A percentile compares a stretch with the other conserved stretches of the same genome.
These are phyloP conservation scores for Amanita pseudoporphyria DNA, from an alignment of 768 basidiomycete species.

Conservation along the genomic window DNA sequence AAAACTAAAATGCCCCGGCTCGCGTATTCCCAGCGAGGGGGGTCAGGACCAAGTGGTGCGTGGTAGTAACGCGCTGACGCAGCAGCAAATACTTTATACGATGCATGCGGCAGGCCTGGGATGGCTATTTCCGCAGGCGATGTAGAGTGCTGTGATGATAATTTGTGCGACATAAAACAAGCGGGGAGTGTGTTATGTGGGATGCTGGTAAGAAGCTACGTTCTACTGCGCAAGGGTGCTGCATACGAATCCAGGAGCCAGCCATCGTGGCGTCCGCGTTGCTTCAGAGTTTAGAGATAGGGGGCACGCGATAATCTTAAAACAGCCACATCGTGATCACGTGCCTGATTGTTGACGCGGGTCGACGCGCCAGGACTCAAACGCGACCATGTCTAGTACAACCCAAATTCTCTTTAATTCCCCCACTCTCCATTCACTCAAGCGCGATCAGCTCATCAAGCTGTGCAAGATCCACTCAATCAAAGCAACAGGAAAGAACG, in stretches of 20 bases:
- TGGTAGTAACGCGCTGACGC: conserved; percentile 55
- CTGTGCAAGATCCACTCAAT: conserved; percentile 78
- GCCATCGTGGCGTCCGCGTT: conserved; percentile 7
- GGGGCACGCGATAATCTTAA: neutral
- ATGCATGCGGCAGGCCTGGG: conserved; percentile 23
- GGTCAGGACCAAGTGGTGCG: conserved; percentile 37
- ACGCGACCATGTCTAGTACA: conserved; percentile 47
- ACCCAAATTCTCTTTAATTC: conserved; percentile 81
- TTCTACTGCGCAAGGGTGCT: neutral
- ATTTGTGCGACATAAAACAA: neutral
- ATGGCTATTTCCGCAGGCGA: neutral
- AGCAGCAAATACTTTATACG: conserved; percentile 40
- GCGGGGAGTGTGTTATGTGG: neutral
- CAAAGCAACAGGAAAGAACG: conserved; percentile 74
- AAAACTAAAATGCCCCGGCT: conserved; percentile 53
- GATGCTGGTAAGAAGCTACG: neutral
- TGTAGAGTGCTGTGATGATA: neutral
- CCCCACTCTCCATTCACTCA: conserved; percentile 73
- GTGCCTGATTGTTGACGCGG: neutral
- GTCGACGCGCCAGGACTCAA: neutral
- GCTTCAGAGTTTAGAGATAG: conserved; percentile 1
- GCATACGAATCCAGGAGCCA: too few relatives aligned
- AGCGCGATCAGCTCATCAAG: conserved; percentile 76
- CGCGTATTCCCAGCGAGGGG: conserved; percentile 48
- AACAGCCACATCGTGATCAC: neutral